Base-by-base conservation (phyloP, 306 rosid species). In the Vigna hirtella region DNA sequence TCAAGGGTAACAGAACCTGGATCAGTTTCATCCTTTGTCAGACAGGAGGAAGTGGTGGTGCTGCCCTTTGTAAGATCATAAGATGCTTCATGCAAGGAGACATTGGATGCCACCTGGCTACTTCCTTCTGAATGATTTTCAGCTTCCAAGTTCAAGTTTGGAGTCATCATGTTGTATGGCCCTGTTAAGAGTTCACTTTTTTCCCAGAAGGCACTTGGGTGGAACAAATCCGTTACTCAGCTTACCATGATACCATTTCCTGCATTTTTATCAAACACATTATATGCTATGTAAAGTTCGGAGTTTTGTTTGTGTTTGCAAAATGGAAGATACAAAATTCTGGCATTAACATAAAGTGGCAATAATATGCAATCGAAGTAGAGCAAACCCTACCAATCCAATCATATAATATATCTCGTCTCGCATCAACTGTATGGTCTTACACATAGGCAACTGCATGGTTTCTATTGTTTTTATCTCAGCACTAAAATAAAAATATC, bases 71-170 rank as follows among this genome's bases (percentile, higher is more conserved):
- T 83, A 30, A 64, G 86, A 78, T 84, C 94, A 36, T 57, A 83
- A 57, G 86, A 83, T 66, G 87, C 43, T 71, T 88, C 91, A 72
- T 83, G 89, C 76, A 78, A 38, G 43, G 86, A 72, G 62, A 66
- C 48, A 53, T 76, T 78, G 24, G 88, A 88, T 75, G 88, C 87
- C 72, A 62, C 91, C 80, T 72, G 92, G 82, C 89, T 79, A 78
- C 92, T 76, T 30, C 40, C 86, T 79, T 90, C 90, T 59, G 88
- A 85, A 67, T 87, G 58, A 58, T 86, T 86, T 77, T 88, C 90
- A 6, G 85, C 85, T 85, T 88, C 91, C 79, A 92, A 79, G 88
- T 94, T 91, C 80, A 86, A 78, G 71, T 88, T 93, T 62, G 86
- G 91, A 52, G 83, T 82, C 84, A 83, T 66, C 97, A 94, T 93